Conservation (phyloP, 352 stramenopile species). For the Phytophthora tentaculata region DNA sequence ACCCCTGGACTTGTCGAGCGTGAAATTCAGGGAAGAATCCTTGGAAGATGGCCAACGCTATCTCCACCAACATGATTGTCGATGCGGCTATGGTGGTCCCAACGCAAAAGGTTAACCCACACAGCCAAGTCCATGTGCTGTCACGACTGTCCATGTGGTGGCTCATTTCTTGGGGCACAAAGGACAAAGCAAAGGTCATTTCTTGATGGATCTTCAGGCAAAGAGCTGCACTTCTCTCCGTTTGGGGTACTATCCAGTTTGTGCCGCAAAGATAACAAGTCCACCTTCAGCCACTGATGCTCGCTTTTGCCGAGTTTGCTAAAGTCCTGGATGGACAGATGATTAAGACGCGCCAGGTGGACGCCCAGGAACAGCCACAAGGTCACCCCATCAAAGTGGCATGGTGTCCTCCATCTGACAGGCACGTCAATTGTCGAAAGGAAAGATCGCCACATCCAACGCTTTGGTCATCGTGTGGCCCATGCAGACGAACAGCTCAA, state of each 20-base stretch:
- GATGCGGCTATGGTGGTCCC: neutral
- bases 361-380: conserved; percentile 11
- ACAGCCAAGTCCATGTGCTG: conserved; percentile 16
- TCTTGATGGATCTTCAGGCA: no score
- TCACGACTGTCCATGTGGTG: conserved; percentile 34
- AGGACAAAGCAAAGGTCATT: conserved; percentile 9
- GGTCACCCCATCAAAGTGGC: conserved; percentile 13
- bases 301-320: no score
- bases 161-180: conserved; percentile 10
- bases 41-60: conserved; percentile 8
- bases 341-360: no score
- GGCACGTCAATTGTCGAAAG: conserved; percentile 3
- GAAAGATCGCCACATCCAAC: conserved; percentile 9
- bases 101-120: conserved; percentile 15
- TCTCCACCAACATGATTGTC: no score
- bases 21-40: conserved; percentile 18
- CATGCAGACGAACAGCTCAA: neutral
- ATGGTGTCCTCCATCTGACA: conserved; percentile 22
- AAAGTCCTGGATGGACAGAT: no score
- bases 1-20: conserved; percentile 1
- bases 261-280: neutral
- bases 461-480: neutral
- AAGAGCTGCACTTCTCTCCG: conserved; percentile 11
- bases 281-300: no score
- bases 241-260: neutral